Conservation (phyloP, 495 filamentous ascomycete genomes). For the Penicillium nucicola region DNA sequence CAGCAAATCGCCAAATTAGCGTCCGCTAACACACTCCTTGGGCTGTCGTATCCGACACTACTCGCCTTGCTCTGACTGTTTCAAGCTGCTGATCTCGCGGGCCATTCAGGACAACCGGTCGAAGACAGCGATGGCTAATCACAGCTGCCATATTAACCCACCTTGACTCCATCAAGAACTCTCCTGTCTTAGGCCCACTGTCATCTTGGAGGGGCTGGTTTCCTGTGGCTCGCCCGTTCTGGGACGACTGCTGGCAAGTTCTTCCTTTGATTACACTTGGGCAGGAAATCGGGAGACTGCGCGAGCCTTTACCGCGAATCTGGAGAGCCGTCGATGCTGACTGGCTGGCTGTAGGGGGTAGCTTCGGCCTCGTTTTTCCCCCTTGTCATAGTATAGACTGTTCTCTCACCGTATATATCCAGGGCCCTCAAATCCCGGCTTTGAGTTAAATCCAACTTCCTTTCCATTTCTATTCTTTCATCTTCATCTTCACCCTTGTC, state of each 20-base stretch:
- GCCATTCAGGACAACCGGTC: too few relatives aligned
- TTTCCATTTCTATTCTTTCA: conserved; percentile 25
- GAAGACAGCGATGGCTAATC: too few relatives aligned
- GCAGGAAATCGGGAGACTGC: conserved; percentile 12
- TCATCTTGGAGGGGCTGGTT: background rate
- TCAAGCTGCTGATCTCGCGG: too few relatives aligned
- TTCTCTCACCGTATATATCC: conserved; percentile 23
- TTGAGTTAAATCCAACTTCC: conserved; percentile 18
- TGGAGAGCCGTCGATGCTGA: conserved; percentile 8
- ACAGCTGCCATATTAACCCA: too few relatives aligned
- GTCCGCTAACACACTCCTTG: too few relatives aligned
- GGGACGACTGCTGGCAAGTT: background rate
- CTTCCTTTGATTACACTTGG: conserved; percentile 3
- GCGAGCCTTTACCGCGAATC: too few relatives aligned
- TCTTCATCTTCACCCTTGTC: conserved; percentile 5
- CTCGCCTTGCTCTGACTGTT: too few relatives aligned
- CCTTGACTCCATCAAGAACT: too few relatives aligned
- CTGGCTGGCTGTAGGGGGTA: conserved; percentile 12
- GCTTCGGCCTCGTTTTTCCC: conserved; percentile 3
- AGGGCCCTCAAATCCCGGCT: background rate
- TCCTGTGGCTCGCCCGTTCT: background rate
- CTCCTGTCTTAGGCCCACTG: too few relatives aligned
- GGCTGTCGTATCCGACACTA: too few relatives aligned
- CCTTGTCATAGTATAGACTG: conserved; percentile 21
- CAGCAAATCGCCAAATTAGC: too few relatives aligned